phyloP scores from a whole-genome alignment of 176 grass and related monocot genomes.

The Pontederia paniculata region DNA sequence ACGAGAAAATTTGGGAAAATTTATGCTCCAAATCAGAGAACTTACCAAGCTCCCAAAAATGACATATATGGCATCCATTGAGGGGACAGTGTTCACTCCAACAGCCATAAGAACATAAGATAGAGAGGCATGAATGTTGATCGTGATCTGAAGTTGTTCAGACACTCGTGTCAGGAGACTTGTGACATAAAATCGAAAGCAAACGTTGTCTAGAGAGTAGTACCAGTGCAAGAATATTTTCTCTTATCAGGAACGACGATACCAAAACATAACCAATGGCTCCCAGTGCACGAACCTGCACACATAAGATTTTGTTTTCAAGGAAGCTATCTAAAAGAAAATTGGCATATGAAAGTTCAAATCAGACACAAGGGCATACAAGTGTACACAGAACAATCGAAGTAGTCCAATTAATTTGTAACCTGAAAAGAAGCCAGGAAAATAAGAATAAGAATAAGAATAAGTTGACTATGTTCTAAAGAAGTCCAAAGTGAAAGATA shows the following conservation, averaged over 20 bases:
- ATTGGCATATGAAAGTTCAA: neutral
- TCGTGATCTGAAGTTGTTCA: conserved; percentile 62
- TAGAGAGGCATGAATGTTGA: conserved; percentile 81
- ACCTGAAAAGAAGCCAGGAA: conserved; percentile 30
- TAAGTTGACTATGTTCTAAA: conserved; percentile 16
- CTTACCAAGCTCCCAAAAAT: conserved; percentile 82
- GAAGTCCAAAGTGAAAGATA: conserved; percentile 5
- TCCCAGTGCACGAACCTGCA: conserved; percentile 60
- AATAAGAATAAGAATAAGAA: neutral
- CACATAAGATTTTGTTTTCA: conserved; percentile 13
- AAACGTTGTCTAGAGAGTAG: conserved; percentile 1
- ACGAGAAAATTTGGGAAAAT: neutral
- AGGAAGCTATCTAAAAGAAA: neutral
- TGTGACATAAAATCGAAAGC: neutral
- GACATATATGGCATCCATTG: conserved; percentile 75
- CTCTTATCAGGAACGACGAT: conserved; percentile 78
- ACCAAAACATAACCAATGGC: conserved; percentile 81
- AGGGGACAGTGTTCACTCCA: conserved; percentile 61
- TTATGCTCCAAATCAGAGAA: neutral
- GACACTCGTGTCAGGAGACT: conserved; percentile 1
- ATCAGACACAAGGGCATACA: conserved; percentile 33
- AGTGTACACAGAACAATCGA: conserved; percentile 75
- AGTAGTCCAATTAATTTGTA: conserved; percentile 52
- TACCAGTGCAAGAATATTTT: conserved; percentile 95
- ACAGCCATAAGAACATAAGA: conserved; percentile 56